Conservation (phyloP, 2,329 filamentous ascomycete genomes). For the Aspergillus sclerotialis region DNA sequence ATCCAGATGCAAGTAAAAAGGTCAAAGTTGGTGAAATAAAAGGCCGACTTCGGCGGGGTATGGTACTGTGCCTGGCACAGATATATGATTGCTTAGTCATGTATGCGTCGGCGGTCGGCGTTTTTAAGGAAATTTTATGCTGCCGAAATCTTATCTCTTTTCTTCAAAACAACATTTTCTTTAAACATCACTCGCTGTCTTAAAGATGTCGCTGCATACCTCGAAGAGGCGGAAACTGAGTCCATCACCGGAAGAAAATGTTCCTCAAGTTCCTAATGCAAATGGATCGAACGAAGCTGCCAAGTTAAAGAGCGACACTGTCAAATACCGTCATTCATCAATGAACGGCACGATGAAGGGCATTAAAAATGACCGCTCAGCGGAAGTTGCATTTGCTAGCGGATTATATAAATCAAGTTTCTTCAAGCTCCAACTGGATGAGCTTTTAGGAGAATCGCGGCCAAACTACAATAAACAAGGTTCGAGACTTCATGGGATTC, state of each 20-base stretch:
- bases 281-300: conserved; percentile 27
- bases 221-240: conserved; percentile 44
- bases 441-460: conserved; percentile 52
- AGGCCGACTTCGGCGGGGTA: conserved; percentile 12
- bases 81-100: too few relatives aligned
- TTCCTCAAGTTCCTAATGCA: conserved; percentile 12
- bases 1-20: too few relatives aligned
- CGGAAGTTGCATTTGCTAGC: conserved; percentile 32
- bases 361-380: conserved; percentile 20
- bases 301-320: conserved; percentile 5
- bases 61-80: too few relatives aligned
- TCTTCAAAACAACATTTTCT: background rate
- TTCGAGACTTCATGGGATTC: conserved; percentile 44
- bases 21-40: too few relatives aligned
- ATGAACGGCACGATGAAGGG: conserved; percentile 12
- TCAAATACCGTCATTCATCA: conserved; percentile 12
- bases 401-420: conserved; percentile 59
- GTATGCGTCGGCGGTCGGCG: too few relatives aligned
- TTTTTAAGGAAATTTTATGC: background rate
- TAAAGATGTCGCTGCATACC: conserved; percentile 25
- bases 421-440: conserved; percentile 62
- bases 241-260: conserved; percentile 19
- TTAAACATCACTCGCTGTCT: background rate
- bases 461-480: conserved; percentile 54
- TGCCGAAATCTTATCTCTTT: background rate